Percentiles rank a stretch among this genome's conserved stretches.
These are phyloP conservation scores for Stephanodiscus minutulus DNA, from an alignment of 108 stramenopile genomes.

Conservation along the genomic window DNA sequence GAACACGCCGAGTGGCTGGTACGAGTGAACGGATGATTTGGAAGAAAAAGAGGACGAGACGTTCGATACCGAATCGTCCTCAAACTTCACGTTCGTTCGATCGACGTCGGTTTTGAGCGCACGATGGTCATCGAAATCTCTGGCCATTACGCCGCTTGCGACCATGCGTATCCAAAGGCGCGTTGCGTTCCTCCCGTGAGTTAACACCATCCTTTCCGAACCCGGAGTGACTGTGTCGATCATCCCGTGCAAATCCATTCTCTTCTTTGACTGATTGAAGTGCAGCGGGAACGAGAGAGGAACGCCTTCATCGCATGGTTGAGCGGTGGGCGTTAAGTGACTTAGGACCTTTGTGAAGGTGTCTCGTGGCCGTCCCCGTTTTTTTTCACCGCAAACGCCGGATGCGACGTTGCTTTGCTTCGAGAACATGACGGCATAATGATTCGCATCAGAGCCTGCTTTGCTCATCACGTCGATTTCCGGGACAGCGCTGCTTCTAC, in stretches of 20 bases:
- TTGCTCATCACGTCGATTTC: neutral
- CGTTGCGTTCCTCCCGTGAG: conserved; percentile 38
- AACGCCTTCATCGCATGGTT: neutral
- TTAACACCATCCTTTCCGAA: conserved; percentile 26
- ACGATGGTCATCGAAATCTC: neutral
- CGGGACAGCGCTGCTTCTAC: neutral
- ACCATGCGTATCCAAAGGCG: conserved; percentile 32
- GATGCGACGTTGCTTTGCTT: neutral
- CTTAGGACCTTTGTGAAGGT: neutral
- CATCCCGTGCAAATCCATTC: conserved; percentile 22
- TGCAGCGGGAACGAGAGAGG: conserved; percentile 36
- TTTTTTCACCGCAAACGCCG: neutral
- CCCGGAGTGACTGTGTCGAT: neutral
- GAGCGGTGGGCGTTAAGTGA: neutral
- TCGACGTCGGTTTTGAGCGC: neutral
- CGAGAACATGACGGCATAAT: conserved; percentile 2
- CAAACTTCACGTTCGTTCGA: neutral
- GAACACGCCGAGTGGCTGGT: conserved; percentile 10
- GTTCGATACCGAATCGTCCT: conserved; percentile 19
- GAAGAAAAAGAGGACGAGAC: conserved; percentile 31
- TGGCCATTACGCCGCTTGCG: conserved; percentile 20
- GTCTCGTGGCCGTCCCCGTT: neutral
- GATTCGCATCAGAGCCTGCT: neutral
- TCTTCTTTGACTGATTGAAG: conserved; percentile 20
- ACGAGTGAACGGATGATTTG: conserved; percentile 28